phyloP scores from a whole-genome alignment of 2,329 filamentous ascomycete genomes.

The Lecanosticta acicola region DNA sequence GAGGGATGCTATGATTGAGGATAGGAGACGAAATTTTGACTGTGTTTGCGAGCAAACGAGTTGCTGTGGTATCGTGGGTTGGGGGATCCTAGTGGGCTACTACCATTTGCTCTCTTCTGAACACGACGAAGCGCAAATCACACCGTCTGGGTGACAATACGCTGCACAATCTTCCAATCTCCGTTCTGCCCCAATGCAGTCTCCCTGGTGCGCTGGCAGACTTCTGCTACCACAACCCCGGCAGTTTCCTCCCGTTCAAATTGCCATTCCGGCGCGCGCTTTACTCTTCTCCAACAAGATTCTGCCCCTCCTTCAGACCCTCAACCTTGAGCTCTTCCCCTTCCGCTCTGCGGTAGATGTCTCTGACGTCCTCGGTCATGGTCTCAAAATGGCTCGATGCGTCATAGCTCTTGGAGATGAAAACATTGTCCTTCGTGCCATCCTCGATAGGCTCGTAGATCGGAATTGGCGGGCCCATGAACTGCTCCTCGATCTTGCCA shows the following conservation, averaged over 20 bases:
- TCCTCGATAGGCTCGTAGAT: slow-evolving; percentile 85
- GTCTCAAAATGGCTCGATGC: slow-evolving; percentile 98
- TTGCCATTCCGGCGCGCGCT: neutral
- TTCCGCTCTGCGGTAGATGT: slow-evolving; percentile 79
- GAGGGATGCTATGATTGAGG: slow-evolving; percentile 18
- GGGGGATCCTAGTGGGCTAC: neutral
- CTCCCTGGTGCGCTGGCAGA: too few species aligned
- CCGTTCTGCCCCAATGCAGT: too few species aligned
- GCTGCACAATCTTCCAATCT: too few species aligned
- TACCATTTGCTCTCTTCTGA: neutral
- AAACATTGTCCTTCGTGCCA: slow-evolving; percentile 83
- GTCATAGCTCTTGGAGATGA: slow-evolving; percentile 98
- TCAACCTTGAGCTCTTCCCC: slow-evolving; percentile 85
- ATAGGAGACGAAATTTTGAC: neutral
- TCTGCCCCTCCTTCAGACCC: slow-evolving; percentile 73
- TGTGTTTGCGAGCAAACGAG: neutral
- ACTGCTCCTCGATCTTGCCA: slow-evolving; percentile 91
- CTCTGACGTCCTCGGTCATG: slow-evolving; percentile 83
- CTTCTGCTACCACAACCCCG: too few species aligned
- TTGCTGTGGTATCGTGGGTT: neutral
- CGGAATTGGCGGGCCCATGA: slow-evolving; percentile 88
- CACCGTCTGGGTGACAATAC: too few species aligned
- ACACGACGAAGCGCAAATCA: too few species aligned
- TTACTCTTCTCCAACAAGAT: slow-evolving; percentile 55
- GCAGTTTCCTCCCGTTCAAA: too few species aligned